A percentile compares a stretch with the other conserved stretches of the same genome.
phyloP scores from a whole-genome alignment of 306 rosid species.

The Delonix regia region DNA sequence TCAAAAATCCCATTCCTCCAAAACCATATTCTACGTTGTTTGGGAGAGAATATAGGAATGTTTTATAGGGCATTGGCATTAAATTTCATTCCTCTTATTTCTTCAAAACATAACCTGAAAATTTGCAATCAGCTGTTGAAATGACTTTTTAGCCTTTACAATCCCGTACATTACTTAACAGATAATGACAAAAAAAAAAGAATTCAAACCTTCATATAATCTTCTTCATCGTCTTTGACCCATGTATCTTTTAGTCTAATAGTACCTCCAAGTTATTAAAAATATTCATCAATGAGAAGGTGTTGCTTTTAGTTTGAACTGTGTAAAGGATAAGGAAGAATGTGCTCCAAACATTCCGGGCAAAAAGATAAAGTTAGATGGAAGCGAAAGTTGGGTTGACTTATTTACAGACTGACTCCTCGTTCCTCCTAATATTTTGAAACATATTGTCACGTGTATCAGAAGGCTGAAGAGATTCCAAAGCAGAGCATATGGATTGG shows the following conservation, averaged over 20 bases:
- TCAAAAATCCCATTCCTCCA: not conserved
- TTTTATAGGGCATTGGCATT: not conserved
- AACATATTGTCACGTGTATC: not conserved
- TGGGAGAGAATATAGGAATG: not conserved
- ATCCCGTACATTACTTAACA: not conserved
- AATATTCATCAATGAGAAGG: not conserved
- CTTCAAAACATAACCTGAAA: slow-evolving; percentile 12
- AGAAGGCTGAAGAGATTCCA: not conserved
- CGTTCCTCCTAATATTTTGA: not conserved
- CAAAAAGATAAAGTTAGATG: no score
- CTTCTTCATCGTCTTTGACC: not conserved
- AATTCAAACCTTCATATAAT: not conserved
- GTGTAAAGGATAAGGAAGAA: not conserved
- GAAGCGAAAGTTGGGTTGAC: not conserved
- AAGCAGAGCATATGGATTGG: not conserved
- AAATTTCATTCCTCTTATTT: slow-evolving; percentile 4
- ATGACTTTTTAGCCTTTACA: not conserved
- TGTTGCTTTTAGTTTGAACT: not conserved
- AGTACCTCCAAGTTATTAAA: not conserved
- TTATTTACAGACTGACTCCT: not conserved
- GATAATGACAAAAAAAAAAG: not conserved
- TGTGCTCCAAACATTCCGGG: no score
- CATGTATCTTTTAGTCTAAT: not conserved
- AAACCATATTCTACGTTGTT: not conserved
- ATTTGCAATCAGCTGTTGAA: not conserved